Evolutionary conservation across 2,329 filamentous ascomycete species (phyloP).

Genomic region (Ceratocystis papillata): DNA sequence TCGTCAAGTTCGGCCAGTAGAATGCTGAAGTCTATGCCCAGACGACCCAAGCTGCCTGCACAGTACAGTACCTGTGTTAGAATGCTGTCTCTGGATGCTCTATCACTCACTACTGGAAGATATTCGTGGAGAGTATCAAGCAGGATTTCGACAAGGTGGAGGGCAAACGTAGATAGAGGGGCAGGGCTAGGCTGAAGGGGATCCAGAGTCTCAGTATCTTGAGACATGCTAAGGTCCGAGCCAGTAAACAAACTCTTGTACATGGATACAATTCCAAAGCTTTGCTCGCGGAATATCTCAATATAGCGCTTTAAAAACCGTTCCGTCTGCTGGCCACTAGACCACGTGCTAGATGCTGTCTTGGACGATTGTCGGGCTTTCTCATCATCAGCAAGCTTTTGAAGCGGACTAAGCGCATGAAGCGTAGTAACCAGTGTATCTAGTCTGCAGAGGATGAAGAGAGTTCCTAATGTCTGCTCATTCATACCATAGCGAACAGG

Average conservation of each 20-base stretch:
- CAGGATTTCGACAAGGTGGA: slow-evolving; percentile 72
- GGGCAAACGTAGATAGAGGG: slow-evolving; percentile 70
- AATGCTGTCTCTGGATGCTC: slow-evolving; percentile 70
- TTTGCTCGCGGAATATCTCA: slow-evolving; percentile 95
- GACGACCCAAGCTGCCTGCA: slow-evolving; percentile 74
- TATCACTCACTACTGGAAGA: slow-evolving; percentile 70
- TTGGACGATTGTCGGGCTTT: slow-evolving; percentile 39
- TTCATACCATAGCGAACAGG: slow-evolving; percentile 18
- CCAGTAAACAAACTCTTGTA: slow-evolving; percentile 76
- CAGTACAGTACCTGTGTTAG: slow-evolving; percentile 90
- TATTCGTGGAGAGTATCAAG: slow-evolving; percentile 65
- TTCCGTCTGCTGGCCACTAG: slow-evolving; percentile 81
- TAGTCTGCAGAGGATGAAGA: slow-evolving; percentile 81
- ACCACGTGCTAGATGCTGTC: slow-evolving; percentile 40
- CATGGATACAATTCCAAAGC: slow-evolving; percentile 89
- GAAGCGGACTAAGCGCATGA: slow-evolving; percentile 71
- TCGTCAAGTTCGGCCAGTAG: slow-evolving; percentile 44
- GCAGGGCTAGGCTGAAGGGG: slow-evolving; percentile 56
- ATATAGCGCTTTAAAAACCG: slow-evolving; percentile 90
- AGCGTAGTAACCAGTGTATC: slow-evolving; percentile 69
- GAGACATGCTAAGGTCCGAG: slow-evolving; percentile 8
- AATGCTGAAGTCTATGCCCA: slow-evolving; percentile 88
- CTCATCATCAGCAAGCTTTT: slow-evolving; percentile 84
- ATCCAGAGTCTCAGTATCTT: slow-evolving; percentile 28
- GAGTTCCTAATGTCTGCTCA: slow-evolving; percentile 63